Percentiles rank a stretch among this genome's conserved stretches.
Evolutionary conservation across 805 yeast genomes (phyloP).

Genomic region (Suhomyces vadensis): DNA sequence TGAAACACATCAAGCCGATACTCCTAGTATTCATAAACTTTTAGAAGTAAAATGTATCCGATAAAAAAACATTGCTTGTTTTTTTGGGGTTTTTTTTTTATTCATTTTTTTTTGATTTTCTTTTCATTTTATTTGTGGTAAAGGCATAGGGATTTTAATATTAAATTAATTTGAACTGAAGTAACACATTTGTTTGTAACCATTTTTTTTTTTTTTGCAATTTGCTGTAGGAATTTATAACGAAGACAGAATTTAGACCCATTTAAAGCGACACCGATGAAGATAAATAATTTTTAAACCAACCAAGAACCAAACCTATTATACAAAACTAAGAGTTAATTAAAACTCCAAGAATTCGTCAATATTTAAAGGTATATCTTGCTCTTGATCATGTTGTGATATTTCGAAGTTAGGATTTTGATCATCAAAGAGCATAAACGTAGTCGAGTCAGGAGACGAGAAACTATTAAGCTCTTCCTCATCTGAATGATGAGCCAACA

Average conservation of each 20-base stretch:
- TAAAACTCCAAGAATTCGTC: conserved; percentile 35
- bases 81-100: conserved; percentile 12
- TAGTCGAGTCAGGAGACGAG: conserved; percentile 3
- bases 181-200: conserved; percentile 6
- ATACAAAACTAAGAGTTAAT: conserved; percentile 1
- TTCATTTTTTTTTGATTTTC: conserved; percentile 10
- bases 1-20: background rate
- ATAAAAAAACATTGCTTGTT: conserved; percentile 14
- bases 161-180: conserved; percentile 2
- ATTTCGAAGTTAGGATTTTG: conserved; percentile 3
- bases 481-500: conserved; percentile 12
- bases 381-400: conserved; percentile 4
- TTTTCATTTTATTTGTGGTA: background rate
- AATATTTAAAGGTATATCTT: conserved; percentile 24
- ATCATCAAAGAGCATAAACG: conserved; percentile 3
- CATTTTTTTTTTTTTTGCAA: conserved; percentile 5
- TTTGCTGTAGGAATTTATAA: background rate
- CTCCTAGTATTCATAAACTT: background rate
- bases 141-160: conserved; percentile 3
- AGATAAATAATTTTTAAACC: conserved; percentile 10
- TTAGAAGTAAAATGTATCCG: background rate
- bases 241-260: conserved; percentile 1
- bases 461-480: conserved; percentile 3
- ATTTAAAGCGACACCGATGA: conserved; percentile 4
- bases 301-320: conserved; percentile 13